Evolutionary conservation across 352 stramenopile species (phyloP).

Genomic region (Phytophthora idaei): DNA sequence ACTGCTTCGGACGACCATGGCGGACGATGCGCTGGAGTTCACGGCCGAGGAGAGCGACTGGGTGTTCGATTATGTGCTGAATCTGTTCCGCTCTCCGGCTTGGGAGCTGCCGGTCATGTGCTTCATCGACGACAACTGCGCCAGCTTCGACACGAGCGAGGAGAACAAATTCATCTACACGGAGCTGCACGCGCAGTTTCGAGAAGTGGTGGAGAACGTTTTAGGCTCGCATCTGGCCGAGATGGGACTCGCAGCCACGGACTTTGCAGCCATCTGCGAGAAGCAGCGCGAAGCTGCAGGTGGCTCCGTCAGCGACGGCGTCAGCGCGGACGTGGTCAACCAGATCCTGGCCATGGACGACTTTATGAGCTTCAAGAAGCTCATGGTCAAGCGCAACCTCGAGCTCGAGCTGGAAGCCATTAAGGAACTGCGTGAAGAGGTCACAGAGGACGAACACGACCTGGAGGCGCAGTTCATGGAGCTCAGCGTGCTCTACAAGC

Average conservation of each 20-base stretch:
- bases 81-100: slow-evolving; percentile 85
- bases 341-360: slow-evolving; percentile 91
- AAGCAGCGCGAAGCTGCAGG: slow-evolving; percentile 50
- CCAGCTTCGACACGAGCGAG: slow-evolving; percentile 87
- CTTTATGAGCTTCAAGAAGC: slow-evolving; percentile 92
- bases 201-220: slow-evolving; percentile 77
- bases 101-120: slow-evolving; percentile 90
- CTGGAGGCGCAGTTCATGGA: slow-evolving; percentile 81
- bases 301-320: slow-evolving; percentile 28
- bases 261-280: slow-evolving; percentile 87
- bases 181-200: slow-evolving; percentile 85
- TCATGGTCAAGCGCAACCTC: slow-evolving; percentile 92
- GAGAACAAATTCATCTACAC: slow-evolving; percentile 92
- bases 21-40: slow-evolving; percentile 36
- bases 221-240: slow-evolving; percentile 82
- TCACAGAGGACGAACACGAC: slow-evolving; percentile 40
- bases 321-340: slow-evolving; percentile 83
- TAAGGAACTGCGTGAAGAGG: slow-evolving; percentile 73
- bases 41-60: slow-evolving; percentile 77
- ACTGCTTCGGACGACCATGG: slow-evolving; percentile 7
- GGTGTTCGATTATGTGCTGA: slow-evolving; percentile 91
- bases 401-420: slow-evolving; percentile 92
- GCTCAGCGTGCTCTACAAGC: slow-evolving; percentile 86
- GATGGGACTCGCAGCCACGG: slow-evolving; percentile 81
- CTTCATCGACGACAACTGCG: slow-evolving; percentile 91